phyloP scores from a whole-genome alignment of 164 flowering plant genomes.

The Echeveria elegans region DNA sequence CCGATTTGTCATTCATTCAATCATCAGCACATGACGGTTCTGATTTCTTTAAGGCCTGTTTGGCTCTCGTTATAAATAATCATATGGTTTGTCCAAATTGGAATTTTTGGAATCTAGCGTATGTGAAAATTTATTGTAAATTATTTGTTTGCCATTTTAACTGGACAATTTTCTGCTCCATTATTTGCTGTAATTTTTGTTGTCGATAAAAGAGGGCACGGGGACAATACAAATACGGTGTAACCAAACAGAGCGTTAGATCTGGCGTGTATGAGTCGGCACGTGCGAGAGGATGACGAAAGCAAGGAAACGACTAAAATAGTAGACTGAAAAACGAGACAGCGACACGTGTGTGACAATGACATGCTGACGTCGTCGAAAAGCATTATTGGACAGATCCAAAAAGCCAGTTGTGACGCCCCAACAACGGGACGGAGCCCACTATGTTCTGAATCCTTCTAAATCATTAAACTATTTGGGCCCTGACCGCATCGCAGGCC shows the following conservation, averaged over 20 bases:
- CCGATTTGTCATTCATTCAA: background rate
- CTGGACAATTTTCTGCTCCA: background rate
- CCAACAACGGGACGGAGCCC: constrained; percentile 12
- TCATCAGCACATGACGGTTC: background rate
- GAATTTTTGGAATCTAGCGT: background rate
- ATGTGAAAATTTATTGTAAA: background rate
- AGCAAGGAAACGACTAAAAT: background rate
- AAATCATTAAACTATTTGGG: constrained; percentile 1
- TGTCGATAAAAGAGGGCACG: background rate
- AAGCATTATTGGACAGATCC: constrained; percentile 4
- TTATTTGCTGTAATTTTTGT: background rate
- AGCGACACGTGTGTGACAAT: constrained; percentile 6
- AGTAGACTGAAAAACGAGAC: background rate
- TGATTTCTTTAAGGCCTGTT: background rate
- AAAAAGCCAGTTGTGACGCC: constrained; percentile 4
- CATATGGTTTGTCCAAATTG: background rate
- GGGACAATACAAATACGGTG: too few species aligned
- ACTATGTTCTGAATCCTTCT: constrained; percentile 9
- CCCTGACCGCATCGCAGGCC: constrained; percentile 12
- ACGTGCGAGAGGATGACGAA: constrained; percentile 4
- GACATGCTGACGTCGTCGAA: constrained; percentile 2
- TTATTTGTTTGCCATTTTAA: background rate
- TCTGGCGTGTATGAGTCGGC: background rate
- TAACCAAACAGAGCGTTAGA: constrained; percentile 3
- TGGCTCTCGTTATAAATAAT: background rate